Conservation (phyloP, 352 stramenopile genomes). For the Plasmopara halstedii region DNA sequence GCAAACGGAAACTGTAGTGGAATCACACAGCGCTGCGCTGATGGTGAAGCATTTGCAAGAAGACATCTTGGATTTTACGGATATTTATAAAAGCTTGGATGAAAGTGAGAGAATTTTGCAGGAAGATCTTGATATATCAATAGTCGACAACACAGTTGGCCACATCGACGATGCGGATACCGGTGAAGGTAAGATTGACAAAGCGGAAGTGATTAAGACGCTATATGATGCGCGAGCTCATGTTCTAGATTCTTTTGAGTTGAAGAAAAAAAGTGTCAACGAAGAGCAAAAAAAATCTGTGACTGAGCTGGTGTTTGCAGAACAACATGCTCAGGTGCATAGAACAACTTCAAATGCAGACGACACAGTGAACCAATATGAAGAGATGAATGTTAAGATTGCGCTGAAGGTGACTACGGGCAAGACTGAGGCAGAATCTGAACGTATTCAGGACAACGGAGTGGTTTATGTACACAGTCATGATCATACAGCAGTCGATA, state of each 20-base stretch:
- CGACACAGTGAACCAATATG: background rate
- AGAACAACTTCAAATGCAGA: background rate
- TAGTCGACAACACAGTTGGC: background rate
- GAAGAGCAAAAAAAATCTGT: too few relatives aligned
- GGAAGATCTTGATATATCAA: constrained; percentile 1
- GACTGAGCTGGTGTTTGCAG: constrained; percentile 1
- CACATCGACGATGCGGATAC: constrained; percentile 1
- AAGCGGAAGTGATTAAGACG: background rate
- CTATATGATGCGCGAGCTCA: constrained; percentile 2
- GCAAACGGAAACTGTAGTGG: constrained; percentile 10
- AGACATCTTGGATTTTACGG: constrained; percentile 3
- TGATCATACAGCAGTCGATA: constrained; percentile 2
- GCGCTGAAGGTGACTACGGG: constrained; percentile 1
- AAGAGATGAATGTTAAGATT: constrained; percentile 1
- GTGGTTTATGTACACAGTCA: background rate
- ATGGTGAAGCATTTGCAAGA: constrained; percentile 17
- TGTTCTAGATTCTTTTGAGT: background rate
- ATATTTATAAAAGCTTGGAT: constrained; percentile 5
- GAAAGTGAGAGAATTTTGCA: constrained; percentile 1
- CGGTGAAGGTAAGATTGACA: constrained; percentile 1
- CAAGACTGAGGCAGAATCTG: background rate
- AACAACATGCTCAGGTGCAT: background rate
- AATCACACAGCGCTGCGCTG: constrained; percentile 1
- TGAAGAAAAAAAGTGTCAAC: background rate
- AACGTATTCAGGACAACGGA: background rate